Percentiles rank a stretch among this genome's conserved stretches.
phyloP scores from a whole-genome alignment of 495 filamentous ascomycete genomes.

The Glutinoglossum americanum region DNA sequence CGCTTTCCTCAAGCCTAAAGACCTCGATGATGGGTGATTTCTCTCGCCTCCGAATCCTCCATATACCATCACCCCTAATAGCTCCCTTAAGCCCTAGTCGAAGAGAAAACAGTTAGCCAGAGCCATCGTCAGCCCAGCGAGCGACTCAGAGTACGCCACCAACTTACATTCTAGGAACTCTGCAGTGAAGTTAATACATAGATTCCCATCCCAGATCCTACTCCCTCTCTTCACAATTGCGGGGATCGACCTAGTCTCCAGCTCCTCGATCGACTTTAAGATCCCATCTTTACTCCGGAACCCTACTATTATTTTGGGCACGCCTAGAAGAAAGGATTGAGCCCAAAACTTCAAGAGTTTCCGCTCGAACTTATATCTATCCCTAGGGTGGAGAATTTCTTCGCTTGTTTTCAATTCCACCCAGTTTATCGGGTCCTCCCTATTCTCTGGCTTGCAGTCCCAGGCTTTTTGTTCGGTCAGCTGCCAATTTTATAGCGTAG shows the following conservation, averaged over 20 bases:
- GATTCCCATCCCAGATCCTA: slow-evolving; percentile 64
- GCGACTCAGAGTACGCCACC: not conserved
- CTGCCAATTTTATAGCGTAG: not conserved
- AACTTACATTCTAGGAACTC: slow-evolving; percentile 50
- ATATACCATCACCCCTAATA: slow-evolving; percentile 53
- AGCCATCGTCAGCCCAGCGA: not conserved
- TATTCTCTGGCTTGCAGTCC: slow-evolving; percentile 50
- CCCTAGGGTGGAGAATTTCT: slow-evolving; percentile 39
- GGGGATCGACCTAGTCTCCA: slow-evolving; percentile 59
- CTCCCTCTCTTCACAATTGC: slow-evolving; percentile 43
- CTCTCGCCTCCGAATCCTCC: slow-evolving; percentile 48
- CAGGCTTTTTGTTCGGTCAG: slow-evolving; percentile 33
- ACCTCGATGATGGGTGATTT: slow-evolving; percentile 41
- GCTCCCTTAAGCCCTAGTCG: slow-evolving; percentile 40
- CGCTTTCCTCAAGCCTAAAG: slow-evolving; percentile 45
- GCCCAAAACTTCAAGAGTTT: slow-evolving; percentile 93
- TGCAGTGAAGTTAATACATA: slow-evolving; percentile 73
- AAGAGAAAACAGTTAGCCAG: not conserved
- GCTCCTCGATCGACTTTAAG: slow-evolving; percentile 45
- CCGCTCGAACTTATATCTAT: slow-evolving; percentile 55
- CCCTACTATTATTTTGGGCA: slow-evolving; percentile 78
- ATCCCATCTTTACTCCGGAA: slow-evolving; percentile 59
- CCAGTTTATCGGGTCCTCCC: slow-evolving; percentile 56
- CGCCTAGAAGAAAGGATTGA: slow-evolving; percentile 83
- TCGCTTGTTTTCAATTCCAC: slow-evolving; percentile 84